Evolutionary conservation across 2,329 filamentous ascomycete species (phyloP), one percentile per base, ranked within the genome.

Genomic region (Cladophialophora yegresii): DNA sequence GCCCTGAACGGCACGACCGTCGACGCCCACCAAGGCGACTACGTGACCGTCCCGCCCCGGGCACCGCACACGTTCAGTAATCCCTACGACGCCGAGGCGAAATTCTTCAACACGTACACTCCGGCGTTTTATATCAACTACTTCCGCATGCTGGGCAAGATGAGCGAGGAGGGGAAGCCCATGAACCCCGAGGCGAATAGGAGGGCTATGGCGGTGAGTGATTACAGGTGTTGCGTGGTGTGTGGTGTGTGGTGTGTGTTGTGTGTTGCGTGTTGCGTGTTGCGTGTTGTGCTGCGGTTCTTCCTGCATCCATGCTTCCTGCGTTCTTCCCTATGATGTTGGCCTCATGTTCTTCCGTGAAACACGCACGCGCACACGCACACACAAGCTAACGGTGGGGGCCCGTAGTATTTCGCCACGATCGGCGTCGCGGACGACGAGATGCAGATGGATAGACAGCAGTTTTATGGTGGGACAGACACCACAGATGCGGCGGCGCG

Each of bases 41-140:
- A 82, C 69, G 79, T 86, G 12, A 80, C 82, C 1, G 81, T 87
- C 3, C 83, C 84, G 1, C 81, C 80, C 40, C 78, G 83, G 7
- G 79, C 80, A 12, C 83, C 84, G 9, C 83, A 86, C 71, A 85
- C 82, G 0, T 86, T 87, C 73, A 79, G 75, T 57, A 86, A 86
- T 62, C 81, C 84, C 0, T 80, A 79, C 50, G 80, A 84, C 54
- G 77, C 82, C 68, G 82, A 84, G 66, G 80, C 82, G 2, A 79
- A 78, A 67, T 83, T 86, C 71, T 80, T 85, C 76, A 85, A 85
- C 71, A 86, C 84, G 0, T 83, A 79, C 63, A 85, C 82, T 26
- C 84, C 84, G 0, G 81, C 80, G 2, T 84, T 83, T 68, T 85
- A 84, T 69, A 82, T 85, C 67, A 81, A 84, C 63, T 85, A 85